Percentiles rank a stretch among this genome's conserved stretches.
These are phyloP conservation scores for Lyophyllum decastes DNA, from an alignment of 768 basidiomycete genomes.

Conservation along the genomic window DNA sequence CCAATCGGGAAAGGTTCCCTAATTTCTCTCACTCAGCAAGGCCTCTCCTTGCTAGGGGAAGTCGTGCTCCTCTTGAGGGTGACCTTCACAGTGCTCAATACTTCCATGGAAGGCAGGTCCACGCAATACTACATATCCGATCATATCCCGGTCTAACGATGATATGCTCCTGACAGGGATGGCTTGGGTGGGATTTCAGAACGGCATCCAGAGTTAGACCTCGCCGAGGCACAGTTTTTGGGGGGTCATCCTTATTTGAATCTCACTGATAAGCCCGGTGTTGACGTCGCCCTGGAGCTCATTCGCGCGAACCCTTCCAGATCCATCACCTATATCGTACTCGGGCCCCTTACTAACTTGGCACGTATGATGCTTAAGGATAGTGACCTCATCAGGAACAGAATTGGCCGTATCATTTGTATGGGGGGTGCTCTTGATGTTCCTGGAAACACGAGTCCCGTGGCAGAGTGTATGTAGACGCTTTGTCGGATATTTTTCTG, in stretches of 20 bases:
- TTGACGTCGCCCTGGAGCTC: constrained; percentile 56
- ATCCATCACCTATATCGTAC: constrained; percentile 68
- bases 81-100: constrained; percentile 76
- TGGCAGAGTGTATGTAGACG: constrained; percentile 74
- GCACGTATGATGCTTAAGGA: constrained; percentile 64
- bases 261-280: constrained; percentile 45
- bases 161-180: constrained; percentile 47
- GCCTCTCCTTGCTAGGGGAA: constrained; percentile 67
- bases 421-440: constrained; percentile 96
- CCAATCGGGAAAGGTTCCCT: constrained; percentile 56
- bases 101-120: constrained; percentile 75
- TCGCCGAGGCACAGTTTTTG: constrained; percentile 19
- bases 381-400: constrained; percentile 49
- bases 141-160: background rate
- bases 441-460: constrained; percentile 82
- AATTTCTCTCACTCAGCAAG: constrained; percentile 54
- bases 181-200: constrained; percentile 62
- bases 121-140: background rate
- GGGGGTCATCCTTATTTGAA: constrained; percentile 45
- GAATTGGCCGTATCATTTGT: constrained; percentile 74
- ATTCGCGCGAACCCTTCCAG: constrained; percentile 50
- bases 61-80: constrained; percentile 67
- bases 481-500: background rate
- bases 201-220: constrained; percentile 67
- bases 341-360: constrained; percentile 82